Base-by-base conservation (phyloP, 441 rosid species). In the Isatis lusitanica region DNA sequence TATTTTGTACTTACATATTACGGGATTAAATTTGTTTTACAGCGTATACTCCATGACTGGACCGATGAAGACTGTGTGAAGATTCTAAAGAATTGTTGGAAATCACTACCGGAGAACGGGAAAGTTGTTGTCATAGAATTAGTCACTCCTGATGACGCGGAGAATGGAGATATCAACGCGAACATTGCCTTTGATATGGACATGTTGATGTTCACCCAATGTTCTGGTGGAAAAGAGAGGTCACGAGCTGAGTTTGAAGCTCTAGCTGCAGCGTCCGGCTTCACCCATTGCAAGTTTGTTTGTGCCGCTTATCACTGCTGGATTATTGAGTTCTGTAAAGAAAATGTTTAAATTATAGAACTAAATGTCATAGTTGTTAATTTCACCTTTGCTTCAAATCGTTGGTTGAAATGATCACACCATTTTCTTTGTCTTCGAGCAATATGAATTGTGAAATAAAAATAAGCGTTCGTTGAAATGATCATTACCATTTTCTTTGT, bases 11-110 rank as follows among this genome's bases (percentile, higher is more conserved):
- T 67, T 3, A 67, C 7, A 31, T 47, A 0, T 18, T n/a, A n/a
- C n/a, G 4, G 31, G 10, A 7, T 8, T 24, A 3, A 21, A n/a
- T 52, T 26, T 42, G 3, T 28, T 43, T 57, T 8, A 13, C 51
- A 73, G 81, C 67, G 63, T 48, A 57, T 78, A n/a, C 78, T 78
- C 15, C 81, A 78, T 31, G 63, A 78, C 15, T 74, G 68, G 81
- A 71, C 55, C 35, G 82, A 78, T 6, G 78, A 71, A 35, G 66
- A 71, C 4, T 78, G 82, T 10, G 1, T 78, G 3, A 74, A 63
- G 21, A 69, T 69, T 57, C 74, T 69, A 1, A 58, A 69, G 7
- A 69, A 69, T 4, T 69, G 74, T 58, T 69, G 74, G 66, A 69
- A 44, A 58, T 58, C 66, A 12, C 35, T 69, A 16, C 79, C 81